phyloP scores from a whole-genome alignment of 2,329 filamentous ascomycete genomes.

The Xylariaceae sp. region DNA sequence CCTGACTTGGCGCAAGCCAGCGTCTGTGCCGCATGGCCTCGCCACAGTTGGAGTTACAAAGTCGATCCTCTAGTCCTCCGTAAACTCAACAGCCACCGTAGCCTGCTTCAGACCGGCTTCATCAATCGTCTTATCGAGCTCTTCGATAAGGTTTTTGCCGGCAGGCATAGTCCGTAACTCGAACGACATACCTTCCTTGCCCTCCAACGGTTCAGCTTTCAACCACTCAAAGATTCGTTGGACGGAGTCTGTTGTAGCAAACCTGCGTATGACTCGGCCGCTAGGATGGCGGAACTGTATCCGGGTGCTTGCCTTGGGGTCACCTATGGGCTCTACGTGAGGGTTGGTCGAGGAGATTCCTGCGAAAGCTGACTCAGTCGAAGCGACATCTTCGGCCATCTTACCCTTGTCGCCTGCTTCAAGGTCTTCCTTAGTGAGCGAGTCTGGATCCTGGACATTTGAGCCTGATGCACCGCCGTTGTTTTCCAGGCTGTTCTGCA shows the following conservation, averaged over 20 bases:
- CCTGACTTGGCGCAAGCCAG: too few species aligned
- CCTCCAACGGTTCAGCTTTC: slow-evolving; percentile 80
- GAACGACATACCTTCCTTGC: slow-evolving; percentile 73
- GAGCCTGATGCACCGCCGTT: slow-evolving; percentile 38
- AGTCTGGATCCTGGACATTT: slow-evolving; percentile 76
- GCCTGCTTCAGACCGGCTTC: slow-evolving; percentile 86
- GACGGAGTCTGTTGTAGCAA: slow-evolving; percentile 71
- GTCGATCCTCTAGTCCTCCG: slow-evolving; percentile 46
- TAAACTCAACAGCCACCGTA: slow-evolving; percentile 91
- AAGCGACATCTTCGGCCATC: slow-evolving; percentile 23
- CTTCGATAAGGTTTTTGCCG: slow-evolving; percentile 77
- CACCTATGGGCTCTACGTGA: slow-evolving; percentile 72
- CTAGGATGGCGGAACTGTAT: slow-evolving; percentile 89
- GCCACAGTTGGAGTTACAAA: neutral
- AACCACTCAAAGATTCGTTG: slow-evolving; percentile 92
- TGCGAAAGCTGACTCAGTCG: slow-evolving; percentile 51
- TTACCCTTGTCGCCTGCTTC: slow-evolving; percentile 49
- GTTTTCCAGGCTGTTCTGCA: slow-evolving; percentile 79
- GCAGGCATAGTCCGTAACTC: slow-evolving; percentile 78
- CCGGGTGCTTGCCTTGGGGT: slow-evolving; percentile 70
- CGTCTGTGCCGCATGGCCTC: neutral
- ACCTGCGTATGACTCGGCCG: slow-evolving; percentile 83
- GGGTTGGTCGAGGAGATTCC: slow-evolving; percentile 67
- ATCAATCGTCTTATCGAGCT: slow-evolving; percentile 68
- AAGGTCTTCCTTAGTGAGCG: slow-evolving; percentile 66